Evolutionary conservation across 192 early-diverging fungal species (phyloP), one percentile per base, ranked within the genome.

Genomic region (Allomyces macrogynus): DNA sequence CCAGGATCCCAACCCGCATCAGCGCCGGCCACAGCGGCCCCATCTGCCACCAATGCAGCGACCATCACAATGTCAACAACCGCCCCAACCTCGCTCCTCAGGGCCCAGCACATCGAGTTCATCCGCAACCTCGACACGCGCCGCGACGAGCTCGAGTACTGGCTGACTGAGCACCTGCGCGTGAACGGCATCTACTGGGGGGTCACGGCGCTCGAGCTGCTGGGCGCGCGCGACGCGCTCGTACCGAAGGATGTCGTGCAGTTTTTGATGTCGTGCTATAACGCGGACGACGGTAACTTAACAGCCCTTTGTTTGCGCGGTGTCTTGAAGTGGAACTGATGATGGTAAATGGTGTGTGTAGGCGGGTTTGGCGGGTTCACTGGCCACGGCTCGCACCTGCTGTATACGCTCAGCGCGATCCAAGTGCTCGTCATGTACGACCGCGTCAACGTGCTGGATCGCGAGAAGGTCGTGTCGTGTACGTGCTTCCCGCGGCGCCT

Each of bases 111-210:
- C 65, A 63, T 77, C 23, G 24, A 70, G 61, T 79, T 67, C 70
- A 71, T 79, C 61, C 22, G 65, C 3, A 57, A 72, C 11, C 71
- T 79, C 20, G 75, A 79, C 69, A 71, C 68, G 60, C 72, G 84
- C 70, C 86, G 88, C 60, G 87, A 92, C 65, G 83, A 83, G 40
- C 76, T 97, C 14, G 93, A 95, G 66, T 97, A 95, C 74, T 93
- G 91, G 92, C 73, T 89, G 62, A 85, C 87, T 8, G 93, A 94
- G 66, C 92, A 95, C 64, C 75, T 97, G 11, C 86, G 91, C 0
- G 69, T 97, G 20, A 93, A 86, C 67, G 95, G 90, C 24, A 77
- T 97, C 24, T 97, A 95, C 67, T 95, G 95, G 95, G 93, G 92
- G 0, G 69, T 92, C 0, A 92, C 90, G 0, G 84, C 92, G 0